These are phyloP conservation scores for Populus alba DNA, from an alignment of 345 rosid genomes.

Conservation along the genomic window DNA sequence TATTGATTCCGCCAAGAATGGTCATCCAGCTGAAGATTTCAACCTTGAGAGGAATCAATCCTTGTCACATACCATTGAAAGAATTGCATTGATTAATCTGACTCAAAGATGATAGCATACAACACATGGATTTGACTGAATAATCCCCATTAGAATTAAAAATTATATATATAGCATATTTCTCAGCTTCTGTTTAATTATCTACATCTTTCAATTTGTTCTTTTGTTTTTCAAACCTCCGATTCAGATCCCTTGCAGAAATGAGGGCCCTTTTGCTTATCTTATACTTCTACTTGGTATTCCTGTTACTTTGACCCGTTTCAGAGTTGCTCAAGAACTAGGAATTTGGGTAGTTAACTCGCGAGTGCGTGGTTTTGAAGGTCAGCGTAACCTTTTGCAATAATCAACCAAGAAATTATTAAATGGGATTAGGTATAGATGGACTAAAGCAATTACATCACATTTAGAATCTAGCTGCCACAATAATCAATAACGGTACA, in stretches of 20 bases:
- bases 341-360: background rate
- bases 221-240: background rate
- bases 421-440: too few relatives aligned
- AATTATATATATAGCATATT: background rate
- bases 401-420: background rate
- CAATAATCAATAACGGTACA: background rate
- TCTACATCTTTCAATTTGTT: background rate
- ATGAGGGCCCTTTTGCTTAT: background rate
- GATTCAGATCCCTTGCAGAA: background rate
- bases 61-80: background rate
- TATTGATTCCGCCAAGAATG: background rate
- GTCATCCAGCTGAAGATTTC: background rate
- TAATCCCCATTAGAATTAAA: too few relatives aligned
- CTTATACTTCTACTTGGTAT: background rate
- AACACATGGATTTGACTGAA: too few relatives aligned
- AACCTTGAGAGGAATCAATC: background rate
- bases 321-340: background rate
- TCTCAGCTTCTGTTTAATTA: background rate
- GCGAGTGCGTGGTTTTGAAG: background rate
- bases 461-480: background rate
- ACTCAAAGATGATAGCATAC: too few relatives aligned
- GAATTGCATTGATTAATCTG: background rate
- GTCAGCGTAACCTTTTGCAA: too few relatives aligned
- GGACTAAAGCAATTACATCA: background rate
- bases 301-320: background rate